Evolutionary conservation across 768 basidiomycete species (phyloP), one percentile per base, ranked within the genome.

Genomic region (Boletales sp.): DNA sequence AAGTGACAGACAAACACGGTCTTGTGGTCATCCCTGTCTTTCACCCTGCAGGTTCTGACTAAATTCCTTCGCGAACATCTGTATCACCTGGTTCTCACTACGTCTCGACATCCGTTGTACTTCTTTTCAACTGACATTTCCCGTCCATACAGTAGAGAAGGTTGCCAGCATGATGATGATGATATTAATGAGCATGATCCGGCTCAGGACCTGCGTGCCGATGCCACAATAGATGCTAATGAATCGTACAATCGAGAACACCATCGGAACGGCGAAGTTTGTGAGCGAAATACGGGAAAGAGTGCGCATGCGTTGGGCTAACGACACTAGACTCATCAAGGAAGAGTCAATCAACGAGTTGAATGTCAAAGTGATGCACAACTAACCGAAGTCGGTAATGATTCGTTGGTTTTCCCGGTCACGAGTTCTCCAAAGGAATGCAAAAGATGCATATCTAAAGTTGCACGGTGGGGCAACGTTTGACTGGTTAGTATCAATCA

Each of bases 221-320:
- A 36, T 28, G 9, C 25, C 21, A 14, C 25, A 46, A 30, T 57
- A 57, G 33, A 38, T 17, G 2, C 40, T 42, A 18, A 57, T 28
- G 17, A 57, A 48, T 39, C 53, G 56, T 5, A n/a, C 47, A 13
- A 57, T 46, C 7, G 57, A 57, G 19, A 58, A 46, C 18, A 46
- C 12, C 12, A 51, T 44, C 1, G 67, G 67, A 15, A 65, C 46
- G 18, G 61, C 36, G 41, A 68, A 68, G 40, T 66, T 66, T 8
- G 62, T 58, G 39, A 60, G 59, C 3, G 65, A 60, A 4, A 68
- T 47, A 32, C 51, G 58, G 46, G 45, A 60, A 14, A 68, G 53
- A 19, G 41, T 62, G 10, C 41, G 55, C 15, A 62, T 31, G 31
- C 57, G 59, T 15, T 21, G 21, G 2, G 14, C 19, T n/a, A 39